These are phyloP conservation scores for Shiraia bambusicola DNA, from an alignment of 2,329 filamentous ascomycete genomes.

Conservation along the genomic window DNA sequence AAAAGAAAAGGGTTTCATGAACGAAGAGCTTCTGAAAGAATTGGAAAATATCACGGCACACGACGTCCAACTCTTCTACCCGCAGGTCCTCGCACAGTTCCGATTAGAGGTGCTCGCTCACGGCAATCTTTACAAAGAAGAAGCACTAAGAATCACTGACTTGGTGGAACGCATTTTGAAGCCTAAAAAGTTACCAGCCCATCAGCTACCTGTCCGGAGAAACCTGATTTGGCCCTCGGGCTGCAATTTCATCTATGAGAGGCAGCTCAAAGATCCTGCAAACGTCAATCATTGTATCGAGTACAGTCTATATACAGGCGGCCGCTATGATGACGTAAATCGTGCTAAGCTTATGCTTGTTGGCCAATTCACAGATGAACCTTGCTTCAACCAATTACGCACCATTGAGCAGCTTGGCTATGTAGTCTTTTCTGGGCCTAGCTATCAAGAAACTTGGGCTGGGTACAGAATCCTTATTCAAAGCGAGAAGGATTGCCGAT, in stretches of 20 bases:
- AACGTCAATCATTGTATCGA: constrained; percentile 69
- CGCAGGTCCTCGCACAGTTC: constrained; percentile 76
- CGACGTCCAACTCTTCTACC: constrained; percentile 75
- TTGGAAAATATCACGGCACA: constrained; percentile 72
- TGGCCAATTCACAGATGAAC: constrained; percentile 89
- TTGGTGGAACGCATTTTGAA: constrained; percentile 77
- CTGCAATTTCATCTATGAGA: constrained; percentile 80
- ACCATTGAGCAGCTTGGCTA: constrained; percentile 98
- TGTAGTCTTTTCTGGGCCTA: constrained; percentile 82
- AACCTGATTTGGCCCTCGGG: constrained; percentile 77
- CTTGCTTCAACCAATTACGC: constrained; percentile 88
- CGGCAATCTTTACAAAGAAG: constrained; percentile 92
- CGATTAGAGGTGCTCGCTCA: constrained; percentile 87
- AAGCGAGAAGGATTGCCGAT: constrained; percentile 81
- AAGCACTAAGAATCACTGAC: constrained; percentile 81
- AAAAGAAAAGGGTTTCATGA: constrained; percentile 73
- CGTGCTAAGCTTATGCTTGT: constrained; percentile 79
- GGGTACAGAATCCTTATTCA: constrained; percentile 91
- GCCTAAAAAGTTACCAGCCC: constrained; percentile 69
- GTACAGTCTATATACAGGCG: constrained; percentile 49
- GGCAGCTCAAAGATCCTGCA: constrained; percentile 76
- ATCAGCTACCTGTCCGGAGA: constrained; percentile 77
- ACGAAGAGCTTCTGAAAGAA: constrained; percentile 77
- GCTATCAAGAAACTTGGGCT: constrained; percentile 69
- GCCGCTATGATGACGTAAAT: constrained; percentile 60